These are phyloP conservation scores for Exophiala sp. DNA, from an alignment of 2,329 filamentous ascomycete genomes.

Conservation along the genomic window DNA sequence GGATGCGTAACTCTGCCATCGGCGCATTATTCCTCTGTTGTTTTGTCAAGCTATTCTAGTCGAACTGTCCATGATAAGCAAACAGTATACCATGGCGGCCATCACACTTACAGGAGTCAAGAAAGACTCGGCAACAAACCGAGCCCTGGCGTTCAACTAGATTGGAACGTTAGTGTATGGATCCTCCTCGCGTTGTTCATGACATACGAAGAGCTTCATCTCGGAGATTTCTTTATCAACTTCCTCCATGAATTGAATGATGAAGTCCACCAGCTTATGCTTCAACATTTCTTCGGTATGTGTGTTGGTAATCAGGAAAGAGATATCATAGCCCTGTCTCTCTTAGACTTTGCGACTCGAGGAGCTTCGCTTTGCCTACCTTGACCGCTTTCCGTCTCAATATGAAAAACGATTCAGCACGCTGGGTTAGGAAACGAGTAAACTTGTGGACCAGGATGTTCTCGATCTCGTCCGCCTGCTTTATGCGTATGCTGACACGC, in stretches of 20 bases:
- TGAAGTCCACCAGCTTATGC: slow-evolving; percentile 98
- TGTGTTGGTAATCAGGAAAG: slow-evolving; percentile 97
- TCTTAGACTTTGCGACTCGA: neutral
- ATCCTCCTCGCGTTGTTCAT: neutral
- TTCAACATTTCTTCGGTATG: slow-evolving; percentile 98
- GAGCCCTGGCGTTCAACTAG: slow-evolving; percentile 89
- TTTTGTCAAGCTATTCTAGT: slow-evolving; percentile 1
- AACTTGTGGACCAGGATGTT: slow-evolving; percentile 98
- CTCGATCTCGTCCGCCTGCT: slow-evolving; percentile 99
- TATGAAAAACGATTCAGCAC: slow-evolving; percentile 96
- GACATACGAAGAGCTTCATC: slow-evolving; percentile 92
- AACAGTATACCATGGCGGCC: neutral
- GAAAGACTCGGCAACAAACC: slow-evolving; percentile 98
- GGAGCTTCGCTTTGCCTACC: slow-evolving; percentile 48
- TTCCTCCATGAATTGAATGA: slow-evolving; percentile 99
- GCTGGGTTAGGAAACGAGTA: slow-evolving; percentile 90
- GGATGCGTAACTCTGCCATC: too few species aligned
- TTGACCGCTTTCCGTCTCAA: slow-evolving; percentile 91
- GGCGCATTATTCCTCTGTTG: neutral
- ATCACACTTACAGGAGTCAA: slow-evolving; percentile 71
- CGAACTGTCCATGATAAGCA: slow-evolving; percentile 16
- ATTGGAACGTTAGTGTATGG: slow-evolving; percentile 32
- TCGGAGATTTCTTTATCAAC: slow-evolving; percentile 99
- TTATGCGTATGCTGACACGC: slow-evolving; percentile 96
- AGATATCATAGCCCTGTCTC: slow-evolving; percentile 91